phyloP scores from a whole-genome alignment of 2,329 filamentous ascomycete genomes.

The Exophiala lecanii-corni region DNA sequence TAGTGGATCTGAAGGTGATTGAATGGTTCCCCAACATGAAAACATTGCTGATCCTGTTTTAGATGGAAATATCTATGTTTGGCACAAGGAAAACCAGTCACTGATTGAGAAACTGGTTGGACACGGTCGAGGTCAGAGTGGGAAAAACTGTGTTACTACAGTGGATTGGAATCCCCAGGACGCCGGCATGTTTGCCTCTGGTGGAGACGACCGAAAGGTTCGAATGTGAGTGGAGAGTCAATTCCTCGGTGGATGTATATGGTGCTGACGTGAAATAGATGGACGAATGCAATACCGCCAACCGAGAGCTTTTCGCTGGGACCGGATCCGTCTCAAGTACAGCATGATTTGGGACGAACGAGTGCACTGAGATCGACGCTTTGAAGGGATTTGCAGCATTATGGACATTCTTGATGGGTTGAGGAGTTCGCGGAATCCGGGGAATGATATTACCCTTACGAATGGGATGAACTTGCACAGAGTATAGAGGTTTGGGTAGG shows the following conservation, averaged over 20 bases:
- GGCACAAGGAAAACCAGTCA: constrained; percentile 78
- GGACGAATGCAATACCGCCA: constrained; percentile 23
- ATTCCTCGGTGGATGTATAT: constrained; percentile 27
- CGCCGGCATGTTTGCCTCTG: constrained; percentile 80
- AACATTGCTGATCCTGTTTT: constrained; percentile 24
- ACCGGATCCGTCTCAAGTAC: constrained; percentile 30
- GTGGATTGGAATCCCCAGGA: constrained; percentile 85
- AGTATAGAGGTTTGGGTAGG: constrained; percentile 20
- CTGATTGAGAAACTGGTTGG: constrained; percentile 72
- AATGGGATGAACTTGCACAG: constrained; percentile 13
- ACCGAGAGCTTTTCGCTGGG: constrained; percentile 21
- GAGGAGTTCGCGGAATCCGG: constrained; percentile 11
- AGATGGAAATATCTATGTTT: constrained; percentile 75
- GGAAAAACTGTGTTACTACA: constrained; percentile 64
- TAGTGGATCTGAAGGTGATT: constrained; percentile 80
- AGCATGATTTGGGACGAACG: constrained; percentile 36
- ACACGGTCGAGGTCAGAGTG: constrained; percentile 56
- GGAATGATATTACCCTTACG: constrained; percentile 4
- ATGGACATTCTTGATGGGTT: constrained; percentile 1
- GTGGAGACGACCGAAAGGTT: constrained; percentile 79
- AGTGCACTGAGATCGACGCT: constrained; percentile 39
- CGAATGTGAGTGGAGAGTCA: constrained; percentile 63
- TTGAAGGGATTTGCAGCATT: constrained; percentile 6
- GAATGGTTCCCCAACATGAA: constrained; percentile 2
- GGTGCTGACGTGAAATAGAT: constrained; percentile 28